Base-by-base conservation (phyloP, 805 yeast genomes). In the Ogataea polymorpha region DNA sequence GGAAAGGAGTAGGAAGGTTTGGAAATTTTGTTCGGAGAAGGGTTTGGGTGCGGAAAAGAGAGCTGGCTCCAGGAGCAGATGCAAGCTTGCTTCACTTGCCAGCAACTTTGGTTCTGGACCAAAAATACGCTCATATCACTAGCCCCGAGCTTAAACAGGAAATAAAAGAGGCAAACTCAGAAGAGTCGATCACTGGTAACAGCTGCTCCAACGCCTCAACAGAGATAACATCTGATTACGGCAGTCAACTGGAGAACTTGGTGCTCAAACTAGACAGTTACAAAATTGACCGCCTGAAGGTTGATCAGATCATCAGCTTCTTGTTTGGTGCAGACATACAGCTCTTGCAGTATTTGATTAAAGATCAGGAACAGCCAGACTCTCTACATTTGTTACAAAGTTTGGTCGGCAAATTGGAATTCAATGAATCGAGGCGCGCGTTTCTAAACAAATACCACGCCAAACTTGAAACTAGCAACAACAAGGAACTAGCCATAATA, bases 1-100 rank as follows among this genome's bases (percentile, higher is more conserved):
- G 82, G 82, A 71, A 71, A 49, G 81, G 80, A 4, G 65, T 67
- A 29, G 72, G 71, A 29, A 55, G 65, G 32, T 59, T 73, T 46
- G 79, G 79, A 0, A 73, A 74, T 43, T 71, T 72, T 53, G 71
- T 75, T 2, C 50, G 82, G 33, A 53, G 79, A 34, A 55, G 81
- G 39, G 57, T 75, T 2, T 77, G 81, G 82, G 60, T 72, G 3
- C 53, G 80, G 36, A 58, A 65, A 58, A 53, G 77, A 27, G 59
- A 57, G 31, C 45, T 39, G 21, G 18, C 23, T 12, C 6, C 27
- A 2, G 38, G 41, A n/a, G 13, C 9, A 1, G 41, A 38, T 1
- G 10, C 12, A 9, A 9, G n/a, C 3, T 32, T 35, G 11, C 5
- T 31, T 6, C 40, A 32, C 24, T 30, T 44, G 10, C 49, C 48